Percentiles rank a stretch among this genome's conserved stretches.
Evolutionary conservation across 208 protist species (phyloP).

Genomic region (Blechomonas ayalai): DNA sequence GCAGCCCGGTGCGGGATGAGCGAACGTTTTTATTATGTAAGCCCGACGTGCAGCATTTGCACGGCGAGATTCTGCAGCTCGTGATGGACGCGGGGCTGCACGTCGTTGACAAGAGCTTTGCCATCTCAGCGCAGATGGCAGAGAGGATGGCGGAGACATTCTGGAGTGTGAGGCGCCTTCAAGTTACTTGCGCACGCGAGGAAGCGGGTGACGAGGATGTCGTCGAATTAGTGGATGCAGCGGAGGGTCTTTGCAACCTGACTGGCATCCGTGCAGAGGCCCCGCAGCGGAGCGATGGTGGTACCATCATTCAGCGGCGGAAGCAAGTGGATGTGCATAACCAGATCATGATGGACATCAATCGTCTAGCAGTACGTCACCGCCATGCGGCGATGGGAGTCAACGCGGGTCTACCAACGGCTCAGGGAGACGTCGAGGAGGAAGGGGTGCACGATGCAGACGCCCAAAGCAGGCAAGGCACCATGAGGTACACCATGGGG

Average conservation of each 20-base stretch:
- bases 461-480: not conserved
- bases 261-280: not conserved
- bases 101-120: slow-evolving; percentile 41
- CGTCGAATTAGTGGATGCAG: not conserved
- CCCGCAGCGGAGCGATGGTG: not conserved
- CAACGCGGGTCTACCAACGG: slow-evolving; percentile 16
- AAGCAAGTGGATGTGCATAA: slow-evolving; percentile 4
- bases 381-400: slow-evolving; percentile 9
- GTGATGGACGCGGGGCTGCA: slow-evolving; percentile 43
- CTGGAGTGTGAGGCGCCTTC: slow-evolving; percentile 21
- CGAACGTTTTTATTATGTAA: slow-evolving; percentile 65
- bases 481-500: not conserved
- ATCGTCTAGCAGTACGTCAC: slow-evolving; percentile 11
- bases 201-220: slow-evolving; percentile 3
- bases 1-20: slow-evolving; percentile 19
- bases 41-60: slow-evolving; percentile 35
- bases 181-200: slow-evolving; percentile 1
- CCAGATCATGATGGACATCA: slow-evolving; percentile 19
- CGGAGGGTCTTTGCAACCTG: not conserved
- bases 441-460: not conserved
- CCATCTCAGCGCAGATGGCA: slow-evolving; percentile 34
- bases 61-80: slow-evolving; percentile 43
- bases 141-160: slow-evolving; percentile 40
- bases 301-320: not conserved
- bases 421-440: not conserved